A percentile compares a stretch with the other conserved stretches of the same genome.
These are phyloP conservation scores for Cunninghamia lanceolata DNA, from an alignment of 75 land plant species.

Conservation along the genomic window DNA sequence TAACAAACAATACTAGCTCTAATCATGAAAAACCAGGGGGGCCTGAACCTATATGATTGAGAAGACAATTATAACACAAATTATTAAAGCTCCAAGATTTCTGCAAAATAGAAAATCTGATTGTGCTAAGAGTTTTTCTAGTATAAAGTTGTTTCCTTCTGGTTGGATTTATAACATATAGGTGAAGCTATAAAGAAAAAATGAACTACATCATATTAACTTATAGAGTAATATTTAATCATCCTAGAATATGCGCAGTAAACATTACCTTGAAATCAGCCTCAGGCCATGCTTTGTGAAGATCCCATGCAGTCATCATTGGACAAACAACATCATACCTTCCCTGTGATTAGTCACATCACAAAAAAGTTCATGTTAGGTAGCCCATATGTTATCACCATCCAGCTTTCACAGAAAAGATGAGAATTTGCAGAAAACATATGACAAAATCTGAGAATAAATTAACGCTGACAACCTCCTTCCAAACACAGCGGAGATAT, in stretches of 20 bases:
- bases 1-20: background rate
- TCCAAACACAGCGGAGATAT: background rate
- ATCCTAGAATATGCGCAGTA: background rate
- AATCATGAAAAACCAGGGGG: background rate
- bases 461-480: background rate
- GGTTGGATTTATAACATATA: background rate
- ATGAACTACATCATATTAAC: background rate
- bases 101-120: background rate
- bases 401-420: background rate
- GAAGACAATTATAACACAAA: background rate
- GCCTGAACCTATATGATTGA: background rate
- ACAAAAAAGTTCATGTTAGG: background rate
- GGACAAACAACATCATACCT: constrained; percentile 97
- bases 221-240: background rate
- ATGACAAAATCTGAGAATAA: background rate
- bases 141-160: background rate
- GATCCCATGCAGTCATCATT: constrained; percentile 99
- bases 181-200: background rate
- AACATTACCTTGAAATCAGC: constrained; percentile 78
- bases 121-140: background rate
- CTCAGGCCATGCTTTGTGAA: constrained; percentile 98
- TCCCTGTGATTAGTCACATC: constrained; percentile 50
- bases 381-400: background rate
- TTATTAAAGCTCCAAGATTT: background rate
- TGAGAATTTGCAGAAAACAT: background rate